phyloP scores from a whole-genome alignment of 768 basidiomycete species.

The Leccinum rimulosum region DNA sequence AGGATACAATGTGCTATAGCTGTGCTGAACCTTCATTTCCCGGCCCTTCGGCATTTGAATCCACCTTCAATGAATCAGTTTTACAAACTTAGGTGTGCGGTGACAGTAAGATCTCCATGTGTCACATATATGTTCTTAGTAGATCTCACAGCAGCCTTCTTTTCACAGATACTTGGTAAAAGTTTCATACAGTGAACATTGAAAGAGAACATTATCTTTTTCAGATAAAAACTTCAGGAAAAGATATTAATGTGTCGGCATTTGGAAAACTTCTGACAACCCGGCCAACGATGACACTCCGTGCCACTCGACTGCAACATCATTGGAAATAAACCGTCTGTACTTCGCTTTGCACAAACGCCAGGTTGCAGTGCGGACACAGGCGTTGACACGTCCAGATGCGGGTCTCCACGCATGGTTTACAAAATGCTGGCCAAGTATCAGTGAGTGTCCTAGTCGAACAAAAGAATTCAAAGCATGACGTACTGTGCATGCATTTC shows the following conservation, averaged over 20 bases:
- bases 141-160: too few relatives aligned
- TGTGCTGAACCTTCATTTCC: too few relatives aligned
- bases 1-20: too few relatives aligned
- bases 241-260: not conserved
- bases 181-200: not conserved
- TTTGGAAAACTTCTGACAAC: not conserved
- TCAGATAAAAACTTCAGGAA: not conserved
- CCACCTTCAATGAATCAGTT: too few relatives aligned
- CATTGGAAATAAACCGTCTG: slow-evolving; percentile 60
- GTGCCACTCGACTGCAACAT: slow-evolving; percentile 2
- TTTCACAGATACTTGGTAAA: not conserved
- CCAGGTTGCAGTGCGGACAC: slow-evolving; percentile 83
- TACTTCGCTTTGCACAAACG: slow-evolving; percentile 86
- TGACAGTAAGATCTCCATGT: too few relatives aligned
- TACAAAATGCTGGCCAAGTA: slow-evolving; percentile 69
- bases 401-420: slow-evolving; percentile 80
- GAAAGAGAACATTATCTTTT: not conserved
- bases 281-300: not conserved
- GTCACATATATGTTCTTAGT: too few relatives aligned
- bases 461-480: not conserved
- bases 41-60: too few relatives aligned
- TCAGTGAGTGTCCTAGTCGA: not conserved
- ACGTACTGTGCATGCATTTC: slow-evolving; percentile 91
- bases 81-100: too few relatives aligned
- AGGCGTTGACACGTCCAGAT: slow-evolving; percentile 88